Evolutionary conservation across 2,329 filamentous ascomycete species (phyloP), one percentile per base, ranked within the genome.

Genomic region (Fusarium sp.): DNA sequence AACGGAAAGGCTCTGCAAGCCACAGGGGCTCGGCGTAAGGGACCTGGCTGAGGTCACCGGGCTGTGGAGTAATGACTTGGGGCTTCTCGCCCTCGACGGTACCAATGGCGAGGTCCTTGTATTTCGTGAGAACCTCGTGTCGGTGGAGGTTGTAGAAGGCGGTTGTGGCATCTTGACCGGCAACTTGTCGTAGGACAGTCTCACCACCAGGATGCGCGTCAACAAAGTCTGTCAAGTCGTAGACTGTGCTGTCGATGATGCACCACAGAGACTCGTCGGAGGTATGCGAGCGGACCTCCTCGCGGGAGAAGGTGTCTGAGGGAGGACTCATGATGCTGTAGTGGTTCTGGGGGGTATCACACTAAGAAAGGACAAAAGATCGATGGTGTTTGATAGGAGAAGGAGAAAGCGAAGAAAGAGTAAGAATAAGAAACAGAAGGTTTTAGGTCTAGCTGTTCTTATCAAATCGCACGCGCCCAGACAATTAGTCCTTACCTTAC

Each of bases 101-200:
- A 74, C 93, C 93, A 72, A 97, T 86, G 78, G 87, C 90, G 19
- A 97, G 85, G 73, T 87, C 84, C 46, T 85, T 81, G 83, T 96
- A 96, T 78, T 94, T 94, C 63, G 89, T 82, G 13, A 97, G 85
- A n/a, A 96, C 92, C 79, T 97, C 93, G 72, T 97, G 93, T 25
- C 93, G 85, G 81, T 97, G 94, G 53, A 97, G 88, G 82, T 96
- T 96, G 87, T 96, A 97, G 80, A 96, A 97, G 57, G 90, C 91
- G 35, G 85, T 82, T 3, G 93, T 97, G 50, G 93, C 92, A 75
- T 97, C 93, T 70, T 88, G 86, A 65, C 93, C 93, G 30, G 92
- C 93, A 47, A 95, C 87, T 79, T 97, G 92, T 54, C 87, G 85
- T 37, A 96, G 87, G 23, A 96, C 93, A 43, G 91, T 89, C 73